Base-by-base conservation (phyloP, 495 filamentous ascomycete genomes). In the Jackrogersella minutella region DNA sequence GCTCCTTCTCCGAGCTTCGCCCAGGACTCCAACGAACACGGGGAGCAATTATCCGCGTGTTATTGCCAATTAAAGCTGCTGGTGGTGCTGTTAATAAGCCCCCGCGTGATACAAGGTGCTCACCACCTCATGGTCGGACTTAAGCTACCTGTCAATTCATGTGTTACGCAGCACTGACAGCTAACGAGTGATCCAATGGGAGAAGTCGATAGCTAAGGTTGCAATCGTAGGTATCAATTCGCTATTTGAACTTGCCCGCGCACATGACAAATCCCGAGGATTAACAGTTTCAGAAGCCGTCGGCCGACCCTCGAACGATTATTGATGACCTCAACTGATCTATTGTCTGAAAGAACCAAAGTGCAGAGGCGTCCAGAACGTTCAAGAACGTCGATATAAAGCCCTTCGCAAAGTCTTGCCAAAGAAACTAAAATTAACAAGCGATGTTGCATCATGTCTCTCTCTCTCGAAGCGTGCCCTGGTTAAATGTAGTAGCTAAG, bases 231-330 rank as follows among this genome's bases (percentile, higher is more conserved):
- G 56, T 64, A 47, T 51, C 55, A 61, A 69, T 53, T 69, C 66
- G 66, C 60, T 69, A 44, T 69, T 69, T 69, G 66, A 64, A 64
- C 54, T 64, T 44, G 34, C 5, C 55, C 46, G 40, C n/a, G 31
- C 47, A 60, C 53, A 28, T 59, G 60, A 69, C 66, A 69, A 69
- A 69, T 69, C 66, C 66, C 66, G 66, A 69, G 53, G 43, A 60
- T 57, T 46, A 57, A 55, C 26, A 43, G 13, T 6, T 24, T 34
- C 66, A 64, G 56, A 64, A 54, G 50, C 60, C 66, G 66, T 64
- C 56, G 51, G 21, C 55, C 66, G 66, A 64, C 43, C n/a, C 53
- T 60, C 54, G 54, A 59, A 69, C 37, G 60, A 64, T 64, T 57
- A 58, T 46, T 64, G 50, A 69, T 69, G 60, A 64, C 59, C 33